These are phyloP conservation scores for Saccharomycopsis oosterbeekiorum DNA, from an alignment of 805 yeast species.

Conservation along the genomic window DNA sequence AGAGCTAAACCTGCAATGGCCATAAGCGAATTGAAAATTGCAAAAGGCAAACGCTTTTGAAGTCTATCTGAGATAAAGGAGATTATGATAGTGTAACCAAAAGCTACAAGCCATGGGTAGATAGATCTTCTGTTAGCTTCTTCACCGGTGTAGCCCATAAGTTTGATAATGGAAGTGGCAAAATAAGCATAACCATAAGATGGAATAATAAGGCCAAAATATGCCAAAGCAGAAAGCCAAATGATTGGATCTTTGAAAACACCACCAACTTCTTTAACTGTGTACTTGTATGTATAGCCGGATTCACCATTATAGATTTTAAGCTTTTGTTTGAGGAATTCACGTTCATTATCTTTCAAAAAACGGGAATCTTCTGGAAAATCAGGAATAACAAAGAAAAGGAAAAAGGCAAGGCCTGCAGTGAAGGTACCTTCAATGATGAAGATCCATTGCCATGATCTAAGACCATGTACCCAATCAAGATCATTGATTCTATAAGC, in stretches of 20 bases:
- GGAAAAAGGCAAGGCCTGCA: conserved; percentile 26
- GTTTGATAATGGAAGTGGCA: conserved; percentile 54
- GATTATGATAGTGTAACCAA: conserved; percentile 51
- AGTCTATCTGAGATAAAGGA: conserved; percentile 54
- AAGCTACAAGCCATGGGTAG: conserved; percentile 76
- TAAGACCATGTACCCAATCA: conserved; percentile 32
- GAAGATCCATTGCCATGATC: conserved; percentile 45
- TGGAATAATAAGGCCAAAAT: conserved; percentile 61
- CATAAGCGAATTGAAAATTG: conserved; percentile 25
- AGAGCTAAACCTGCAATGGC: conserved; percentile 48
- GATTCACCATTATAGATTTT: conserved; percentile 43
- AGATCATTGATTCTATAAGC: conserved; percentile 55
- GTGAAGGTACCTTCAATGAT: conserved; percentile 38
- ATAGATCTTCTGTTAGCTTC: conserved; percentile 73
- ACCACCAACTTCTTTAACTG: conserved; percentile 33
- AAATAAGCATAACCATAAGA: conserved; percentile 69
- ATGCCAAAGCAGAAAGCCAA: conserved; percentile 48
- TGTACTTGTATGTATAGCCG: conserved; percentile 38
- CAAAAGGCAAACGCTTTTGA: conserved; percentile 38
- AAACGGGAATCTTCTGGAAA: conserved; percentile 63
- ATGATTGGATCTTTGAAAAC: conserved; percentile 53
- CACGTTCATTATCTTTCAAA: conserved; percentile 41
- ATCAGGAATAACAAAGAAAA: conserved; percentile 48
- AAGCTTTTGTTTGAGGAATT: conserved; percentile 48
- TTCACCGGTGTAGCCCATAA: conserved; percentile 57